These are phyloP conservation scores for Cyclotella choctawhatcheeana DNA, from an alignment of 108 stramenopile genomes.

Conservation along the genomic window DNA sequence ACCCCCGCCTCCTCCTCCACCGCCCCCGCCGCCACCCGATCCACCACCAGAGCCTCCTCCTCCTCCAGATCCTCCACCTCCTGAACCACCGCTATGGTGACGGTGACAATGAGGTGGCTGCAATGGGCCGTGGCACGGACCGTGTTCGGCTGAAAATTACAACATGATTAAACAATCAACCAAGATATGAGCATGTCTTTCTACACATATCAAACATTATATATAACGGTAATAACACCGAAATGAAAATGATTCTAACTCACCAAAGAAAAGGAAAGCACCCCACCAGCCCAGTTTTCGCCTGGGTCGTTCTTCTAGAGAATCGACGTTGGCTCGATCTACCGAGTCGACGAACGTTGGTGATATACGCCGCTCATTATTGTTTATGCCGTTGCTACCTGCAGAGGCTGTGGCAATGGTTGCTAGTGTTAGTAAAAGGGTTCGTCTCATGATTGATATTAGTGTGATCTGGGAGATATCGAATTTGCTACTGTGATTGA, in stretches of 20 bases:
- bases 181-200: neutral
- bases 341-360: neutral
- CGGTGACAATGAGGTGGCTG: slow-evolving; percentile 35
- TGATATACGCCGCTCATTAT: neutral
- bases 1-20: slow-evolving; percentile 24
- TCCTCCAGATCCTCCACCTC: neutral
- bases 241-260: slow-evolving; percentile 4
- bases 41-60: slow-evolving; percentile 8
- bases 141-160: slow-evolving; percentile 25
- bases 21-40: slow-evolving; percentile 3
- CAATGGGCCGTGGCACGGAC: slow-evolving; percentile 18
- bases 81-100: slow-evolving; percentile 6
- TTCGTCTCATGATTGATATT: neutral
- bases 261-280: slow-evolving; percentile 32
- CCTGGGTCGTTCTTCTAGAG: slow-evolving; percentile 1
- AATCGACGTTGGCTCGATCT: neutral
- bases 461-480: neutral
- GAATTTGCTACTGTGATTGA: neutral
- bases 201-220: neutral
- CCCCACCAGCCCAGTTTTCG: slow-evolving; percentile 54
- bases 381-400: neutral
- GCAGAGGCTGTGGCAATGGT: neutral
- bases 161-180: neutral
- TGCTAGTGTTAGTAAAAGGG: neutral
- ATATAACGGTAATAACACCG: neutral